Evolutionary conservation across 1,284 basidiomycete genomes (phyloP).

Genomic region (Neotropicomus parvogracilis): DNA sequence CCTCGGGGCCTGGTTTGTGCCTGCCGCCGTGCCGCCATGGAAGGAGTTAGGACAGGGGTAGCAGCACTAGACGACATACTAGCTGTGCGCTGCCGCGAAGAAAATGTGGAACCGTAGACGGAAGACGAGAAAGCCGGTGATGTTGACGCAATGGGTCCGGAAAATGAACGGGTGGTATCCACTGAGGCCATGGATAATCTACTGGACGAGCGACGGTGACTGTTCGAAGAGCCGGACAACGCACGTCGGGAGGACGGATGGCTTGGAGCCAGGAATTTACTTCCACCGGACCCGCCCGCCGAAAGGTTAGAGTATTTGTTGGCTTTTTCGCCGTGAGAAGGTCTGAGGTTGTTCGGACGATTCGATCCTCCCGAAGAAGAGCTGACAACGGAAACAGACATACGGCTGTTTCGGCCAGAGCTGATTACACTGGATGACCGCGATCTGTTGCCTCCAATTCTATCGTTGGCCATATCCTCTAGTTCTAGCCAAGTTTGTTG

Average conservation of each 20-base stretch:
- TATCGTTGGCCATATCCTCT: constrained; percentile 72
- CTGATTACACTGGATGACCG: constrained; percentile 59
- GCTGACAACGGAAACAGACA: constrained; percentile 37
- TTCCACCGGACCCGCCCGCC: constrained; percentile 35
- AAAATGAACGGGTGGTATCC: constrained; percentile 33
- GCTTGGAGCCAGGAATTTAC: constrained; percentile 49
- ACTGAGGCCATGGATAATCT: constrained; percentile 30
- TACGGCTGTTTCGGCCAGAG: constrained; percentile 54
- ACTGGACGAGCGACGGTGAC: constrained; percentile 36
- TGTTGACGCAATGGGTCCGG: constrained; percentile 33
- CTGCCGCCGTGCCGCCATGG: constrained; percentile 39
- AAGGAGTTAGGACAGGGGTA: constrained; percentile 35
- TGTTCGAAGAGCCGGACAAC: constrained; percentile 43
- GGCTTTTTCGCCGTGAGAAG: constrained; percentile 37
- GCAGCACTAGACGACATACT: constrained; percentile 50
- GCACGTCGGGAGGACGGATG: constrained; percentile 43
- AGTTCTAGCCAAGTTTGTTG: constrained; percentile 76
- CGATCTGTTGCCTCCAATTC: constrained; percentile 55
- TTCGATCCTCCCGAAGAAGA: constrained; percentile 22
- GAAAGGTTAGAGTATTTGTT: constrained; percentile 53
- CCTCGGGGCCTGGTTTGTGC: constrained; percentile 43
- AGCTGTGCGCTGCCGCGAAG: constrained; percentile 74
- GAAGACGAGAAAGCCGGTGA: constrained; percentile 35
- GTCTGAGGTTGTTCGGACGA: constrained; percentile 24
- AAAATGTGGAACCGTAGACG: constrained; percentile 62